Conservation (phyloP, 2,329 filamentous ascomycete species). For the Teratosphaeria viscida region DNA sequence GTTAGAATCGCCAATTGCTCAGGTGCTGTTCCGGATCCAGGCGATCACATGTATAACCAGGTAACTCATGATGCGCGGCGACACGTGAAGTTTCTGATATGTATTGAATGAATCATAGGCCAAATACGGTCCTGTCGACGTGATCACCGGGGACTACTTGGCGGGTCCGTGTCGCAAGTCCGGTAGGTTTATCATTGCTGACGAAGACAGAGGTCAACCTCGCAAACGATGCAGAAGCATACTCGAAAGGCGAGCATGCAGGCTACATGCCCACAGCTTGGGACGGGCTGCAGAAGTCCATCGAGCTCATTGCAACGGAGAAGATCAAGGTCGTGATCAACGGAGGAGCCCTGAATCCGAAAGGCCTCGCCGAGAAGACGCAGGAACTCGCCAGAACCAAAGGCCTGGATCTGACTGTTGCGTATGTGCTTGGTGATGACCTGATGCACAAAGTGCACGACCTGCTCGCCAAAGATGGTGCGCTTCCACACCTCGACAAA, state of each 20-base stretch:
- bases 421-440: conserved; percentile 36
- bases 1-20: conserved; percentile 9
- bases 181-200: neutral
- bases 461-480: conserved; percentile 8
- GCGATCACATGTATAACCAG: conserved; percentile 17
- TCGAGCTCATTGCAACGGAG: conserved; percentile 37
- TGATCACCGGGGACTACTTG: conserved; percentile 45
- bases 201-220: conserved; percentile 14
- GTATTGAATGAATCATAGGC: conserved; percentile 4
- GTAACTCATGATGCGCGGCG: neutral
- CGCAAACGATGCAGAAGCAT: conserved; percentile 18
- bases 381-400: conserved; percentile 23
- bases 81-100: neutral
- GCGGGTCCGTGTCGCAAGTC: conserved; percentile 26
- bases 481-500: conserved; percentile 14
- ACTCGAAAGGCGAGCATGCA: conserved; percentile 8
- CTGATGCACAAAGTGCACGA: conserved; percentile 10
- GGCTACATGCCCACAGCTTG: conserved; percentile 33
- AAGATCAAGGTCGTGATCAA: conserved; percentile 47
- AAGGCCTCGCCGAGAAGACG: conserved; percentile 40
- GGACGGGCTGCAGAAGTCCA: conserved; percentile 37
- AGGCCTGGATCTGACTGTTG: conserved; percentile 32
- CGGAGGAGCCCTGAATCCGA: conserved; percentile 45
- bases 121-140: conserved; percentile 30
- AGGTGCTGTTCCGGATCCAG: conserved; percentile 19